phyloP scores from a whole-genome alignment of 306 rosid species.

The Casuarina equisetifolia region DNA sequence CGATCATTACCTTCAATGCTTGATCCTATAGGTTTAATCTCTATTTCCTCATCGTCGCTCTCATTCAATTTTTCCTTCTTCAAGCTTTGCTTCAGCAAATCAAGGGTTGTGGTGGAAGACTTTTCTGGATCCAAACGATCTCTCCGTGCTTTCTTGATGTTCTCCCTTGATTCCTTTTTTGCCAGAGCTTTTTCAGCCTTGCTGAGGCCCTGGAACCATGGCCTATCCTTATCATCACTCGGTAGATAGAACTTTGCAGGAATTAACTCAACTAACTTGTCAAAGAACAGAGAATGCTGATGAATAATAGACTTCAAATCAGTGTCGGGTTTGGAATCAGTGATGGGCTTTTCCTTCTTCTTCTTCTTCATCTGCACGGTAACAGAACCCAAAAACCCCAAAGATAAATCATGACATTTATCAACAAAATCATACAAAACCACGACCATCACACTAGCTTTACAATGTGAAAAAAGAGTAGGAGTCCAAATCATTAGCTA shows the following conservation, averaged over 20 bases:
- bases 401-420: background rate
- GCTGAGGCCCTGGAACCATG: constrained; percentile 83
- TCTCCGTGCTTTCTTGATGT: constrained; percentile 62
- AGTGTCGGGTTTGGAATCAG: constrained; percentile 14
- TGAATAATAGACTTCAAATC: constrained; percentile 54
- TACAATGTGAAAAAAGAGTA: background rate
- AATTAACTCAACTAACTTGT: constrained; percentile 71
- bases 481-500: background rate
- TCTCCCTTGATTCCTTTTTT: constrained; percentile 67
- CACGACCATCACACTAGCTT: background rate
- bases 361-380: constrained; percentile 52
- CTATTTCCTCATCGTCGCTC: constrained; percentile 40
- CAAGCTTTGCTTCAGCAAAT: constrained; percentile 51
- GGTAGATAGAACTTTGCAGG: constrained; percentile 79
- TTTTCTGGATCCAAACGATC: constrained; percentile 69
- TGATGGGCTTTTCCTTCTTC: constrained; percentile 32
- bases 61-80: constrained; percentile 42
- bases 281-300: constrained; percentile 59
- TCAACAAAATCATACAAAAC: background rate
- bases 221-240: constrained; percentile 54
- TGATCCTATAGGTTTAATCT: constrained; percentile 33
- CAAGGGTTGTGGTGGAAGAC: constrained; percentile 57
- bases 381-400: background rate
- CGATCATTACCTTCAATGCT: constrained; percentile 51
- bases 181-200: constrained; percentile 49